Conservation (phyloP, 2,329 filamentous ascomycete genomes). For the Fonsecaea nubica region DNA sequence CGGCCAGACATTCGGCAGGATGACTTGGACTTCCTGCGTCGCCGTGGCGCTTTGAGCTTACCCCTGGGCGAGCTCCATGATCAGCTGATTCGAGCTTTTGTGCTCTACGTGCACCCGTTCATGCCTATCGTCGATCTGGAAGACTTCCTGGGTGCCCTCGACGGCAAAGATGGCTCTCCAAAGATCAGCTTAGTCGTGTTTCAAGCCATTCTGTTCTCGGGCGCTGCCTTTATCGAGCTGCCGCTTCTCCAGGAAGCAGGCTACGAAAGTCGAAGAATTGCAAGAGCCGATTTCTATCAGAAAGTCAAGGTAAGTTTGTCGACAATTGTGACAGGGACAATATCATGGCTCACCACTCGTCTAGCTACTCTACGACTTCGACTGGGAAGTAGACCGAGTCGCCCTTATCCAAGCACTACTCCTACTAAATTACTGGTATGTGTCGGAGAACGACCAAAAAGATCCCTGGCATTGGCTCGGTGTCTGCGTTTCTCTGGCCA, state of each 20-base stretch:
- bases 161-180: constrained; percentile 73
- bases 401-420: constrained; percentile 87
- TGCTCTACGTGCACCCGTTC: constrained; percentile 89
- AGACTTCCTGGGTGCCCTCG: constrained; percentile 43
- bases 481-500: constrained; percentile 88
- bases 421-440: constrained; percentile 96
- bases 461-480: constrained; percentile 99
- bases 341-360: constrained; percentile 48
- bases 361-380: constrained; percentile 80
- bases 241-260: constrained; percentile 29
- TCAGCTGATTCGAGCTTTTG: constrained; percentile 79
- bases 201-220: constrained; percentile 93
- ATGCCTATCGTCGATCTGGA: constrained; percentile 78
- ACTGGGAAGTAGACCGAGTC: constrained; percentile 89
- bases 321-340: constrained; percentile 64
- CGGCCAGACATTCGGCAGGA: constrained; percentile 25
- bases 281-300: constrained; percentile 79
- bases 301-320: constrained; percentile 79
- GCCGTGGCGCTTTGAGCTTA: constrained; percentile 73
- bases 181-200: constrained; percentile 81
- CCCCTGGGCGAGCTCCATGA: constrained; percentile 74
- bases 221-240: constrained; percentile 75
- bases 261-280: constrained; percentile 66
- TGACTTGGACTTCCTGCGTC: constrained; percentile 29
- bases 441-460: constrained; percentile 94